Evolutionary conservation across 2,329 filamentous ascomycete species (phyloP).

Genomic region (Bipolaris oryzae): DNA sequence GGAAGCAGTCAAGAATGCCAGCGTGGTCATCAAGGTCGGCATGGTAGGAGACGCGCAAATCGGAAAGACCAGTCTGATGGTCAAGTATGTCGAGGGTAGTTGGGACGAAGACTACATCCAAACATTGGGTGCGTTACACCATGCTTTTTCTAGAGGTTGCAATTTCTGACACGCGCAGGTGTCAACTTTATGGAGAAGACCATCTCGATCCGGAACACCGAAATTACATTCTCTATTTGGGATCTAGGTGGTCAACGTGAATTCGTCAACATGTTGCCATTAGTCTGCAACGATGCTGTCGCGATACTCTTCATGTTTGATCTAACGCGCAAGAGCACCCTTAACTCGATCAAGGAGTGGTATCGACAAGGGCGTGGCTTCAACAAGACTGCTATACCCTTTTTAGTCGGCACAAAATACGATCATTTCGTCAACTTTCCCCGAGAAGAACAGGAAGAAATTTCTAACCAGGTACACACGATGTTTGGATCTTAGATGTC

Average conservation of each 20-base stretch:
- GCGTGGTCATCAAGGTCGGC: slow-evolving; percentile 97
- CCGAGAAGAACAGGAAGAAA: slow-evolving; percentile 96
- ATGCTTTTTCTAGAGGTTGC: background rate
- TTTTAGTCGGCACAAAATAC: slow-evolving; percentile 96
- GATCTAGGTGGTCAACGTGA: slow-evolving; percentile 96
- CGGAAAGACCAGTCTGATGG: slow-evolving; percentile 98
- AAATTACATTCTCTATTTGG: slow-evolving; percentile 99
- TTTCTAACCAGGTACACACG: slow-evolving; percentile 82
- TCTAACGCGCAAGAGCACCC: slow-evolving; percentile 92
- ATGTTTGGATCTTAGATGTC: background rate
- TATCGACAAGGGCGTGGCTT: slow-evolving; percentile 96
- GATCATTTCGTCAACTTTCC: slow-evolving; percentile 99
- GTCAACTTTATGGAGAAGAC: slow-evolving; percentile 99
- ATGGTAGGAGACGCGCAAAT: slow-evolving; percentile 99
- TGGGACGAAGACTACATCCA: slow-evolving; percentile 99
- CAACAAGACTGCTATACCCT: slow-evolving; percentile 99
- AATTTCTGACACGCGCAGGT: slow-evolving; percentile 57
- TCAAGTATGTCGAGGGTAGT: slow-evolving; percentile 98
- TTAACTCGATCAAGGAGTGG: slow-evolving; percentile 99
- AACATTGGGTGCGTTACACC: slow-evolving; percentile 70
- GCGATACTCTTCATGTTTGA: slow-evolving; percentile 99
- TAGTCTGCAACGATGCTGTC: slow-evolving; percentile 99
- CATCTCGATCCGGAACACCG: slow-evolving; percentile 97
- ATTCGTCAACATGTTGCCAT: slow-evolving; percentile 98
- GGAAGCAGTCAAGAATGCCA: slow-evolving; percentile 57